Evolutionary conservation across 495 filamentous ascomycete species (phyloP), one percentile per base, ranked within the genome.

Genomic region (Penicillium ucsense): DNA sequence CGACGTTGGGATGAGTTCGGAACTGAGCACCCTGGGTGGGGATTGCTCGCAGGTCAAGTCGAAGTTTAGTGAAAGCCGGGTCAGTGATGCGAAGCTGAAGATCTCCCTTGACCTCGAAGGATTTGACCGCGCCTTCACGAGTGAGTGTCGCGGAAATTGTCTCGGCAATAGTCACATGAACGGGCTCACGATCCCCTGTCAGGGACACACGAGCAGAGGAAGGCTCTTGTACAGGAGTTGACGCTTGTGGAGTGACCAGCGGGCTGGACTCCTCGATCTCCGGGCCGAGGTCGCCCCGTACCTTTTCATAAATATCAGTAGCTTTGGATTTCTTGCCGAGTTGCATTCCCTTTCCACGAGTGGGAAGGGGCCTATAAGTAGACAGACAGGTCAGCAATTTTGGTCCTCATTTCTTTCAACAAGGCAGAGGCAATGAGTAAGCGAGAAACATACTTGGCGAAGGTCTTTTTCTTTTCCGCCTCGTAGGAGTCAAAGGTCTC

Each of bases 281-380:
- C 32, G 84, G 78, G 8, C 88, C 89, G 43, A 96, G 65, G 49
- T 96, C 90, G 41, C 85, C 84, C 54, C 86, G 81, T n/a, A 98
- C 88, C 53, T 85, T 84, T 64, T 97, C 91, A 58, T 94, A 97
- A 76, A 96, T 95, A 67, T 92, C 87, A 9, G 87, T 92, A 31
- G 85, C 86, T 73, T 95, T 95, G 33, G 88, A 94, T 69, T 97
- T 97, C 76, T 95, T 95, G 66, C 92, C 94, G 35, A 98, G 70
- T 65, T 96, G 91, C 92, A 98, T 96, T 43, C 92, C 92, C 69
- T 98, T 98, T 48, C 89, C 88, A 62, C 91, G 89, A 34, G 81
- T 78, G 30, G 85, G 80, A 40, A 82, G 62, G 32, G 81, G 71
- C 60, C 79, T 85, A 59, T n/a, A 38, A 12, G 43, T 38, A 8